Evolutionary conservation across 2,329 filamentous ascomycete species (phyloP), one percentile per base, ranked within the genome.

Genomic region (Phialophora tarda): DNA sequence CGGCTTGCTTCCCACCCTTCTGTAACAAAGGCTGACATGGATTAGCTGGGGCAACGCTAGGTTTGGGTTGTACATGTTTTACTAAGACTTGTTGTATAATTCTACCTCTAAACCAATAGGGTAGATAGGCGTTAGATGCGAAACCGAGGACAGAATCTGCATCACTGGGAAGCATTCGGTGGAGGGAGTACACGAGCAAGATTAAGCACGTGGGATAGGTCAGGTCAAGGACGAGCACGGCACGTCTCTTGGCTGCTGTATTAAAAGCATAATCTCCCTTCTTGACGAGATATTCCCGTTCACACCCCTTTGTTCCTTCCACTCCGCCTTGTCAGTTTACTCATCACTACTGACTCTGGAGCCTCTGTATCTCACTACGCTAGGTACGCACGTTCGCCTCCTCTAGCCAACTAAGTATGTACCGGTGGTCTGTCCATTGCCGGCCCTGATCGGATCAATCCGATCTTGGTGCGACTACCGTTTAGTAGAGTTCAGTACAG

Each of bases 41-140:
- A 23, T 51, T 51, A 14, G 5, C 48, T 7, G 21, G 48, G 11
- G 48, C 48, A 26, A 23, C 21, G 21, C 21, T 26, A 21, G 24
- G 24, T 28, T 50, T 51, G 48, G 21, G 23, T 51, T 51, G 48
- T 51, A 26, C 24, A 51, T 51, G 48, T 51, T 26, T 51, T 51
- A 51, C 48, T 51, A 51, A 51, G 48, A 51, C 7, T 51, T 26
- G 48, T 51, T 51, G 48, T 51, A 51, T 28, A 28, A 24, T 51
- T 28, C 48, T 51, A 51, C 14, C 48, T 28, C 26, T 24, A 23
- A 51, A 17, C 14, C 21, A 10, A 28, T 21, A 14, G 14, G 24
- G 21, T 1, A 26, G 48, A 11, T 14, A 5, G 10, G 38, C 17
- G 6, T 8, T 17, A 17, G 38, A 44, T n/a, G 5, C 17, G 5